phyloP scores from a whole-genome alignment of 441 rosid genomes.

The Kokia cookei region DNA sequence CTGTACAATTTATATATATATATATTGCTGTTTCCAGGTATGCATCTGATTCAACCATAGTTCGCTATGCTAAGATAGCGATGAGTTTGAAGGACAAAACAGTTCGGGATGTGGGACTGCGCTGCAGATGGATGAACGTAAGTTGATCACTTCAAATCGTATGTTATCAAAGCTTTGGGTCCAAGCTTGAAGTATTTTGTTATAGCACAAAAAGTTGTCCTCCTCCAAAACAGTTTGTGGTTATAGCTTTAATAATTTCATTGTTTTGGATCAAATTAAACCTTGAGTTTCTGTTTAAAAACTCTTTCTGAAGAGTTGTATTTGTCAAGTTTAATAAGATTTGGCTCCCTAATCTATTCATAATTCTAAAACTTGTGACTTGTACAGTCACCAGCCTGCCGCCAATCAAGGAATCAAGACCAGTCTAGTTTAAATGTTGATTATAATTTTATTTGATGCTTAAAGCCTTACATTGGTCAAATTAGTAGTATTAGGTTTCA shows the following conservation, averaged over 20 bases:
- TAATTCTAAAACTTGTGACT: background rate
- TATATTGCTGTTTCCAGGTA: slow-evolving; percentile 21
- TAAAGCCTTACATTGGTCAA: background rate
- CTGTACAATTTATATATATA: background rate
- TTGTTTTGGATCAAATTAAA: background rate
- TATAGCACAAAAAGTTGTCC: background rate
- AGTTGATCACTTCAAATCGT: slow-evolving; percentile 15
- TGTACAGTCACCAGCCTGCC: background rate
- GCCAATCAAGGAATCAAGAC: background rate
- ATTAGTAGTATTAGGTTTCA: background rate
- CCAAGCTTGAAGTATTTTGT: background rate
- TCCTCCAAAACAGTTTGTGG: background rate
- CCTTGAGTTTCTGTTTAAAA: background rate
- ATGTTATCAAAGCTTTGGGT: background rate
- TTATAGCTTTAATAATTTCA: background rate
- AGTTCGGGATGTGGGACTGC: slow-evolving; percentile 56
- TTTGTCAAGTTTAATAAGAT: background rate
- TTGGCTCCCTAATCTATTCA: background rate
- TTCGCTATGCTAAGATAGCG: slow-evolving; percentile 57
- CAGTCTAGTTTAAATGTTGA: background rate
- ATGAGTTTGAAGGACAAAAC: slow-evolving; percentile 44
- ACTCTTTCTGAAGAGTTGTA: background rate
- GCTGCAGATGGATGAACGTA: slow-evolving; percentile 61
- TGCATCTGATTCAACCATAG: slow-evolving; percentile 35
- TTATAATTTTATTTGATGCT: background rate